These are phyloP conservation scores for Myrica gale DNA, from an alignment of 306 rosid species.

Conservation along the genomic window DNA sequence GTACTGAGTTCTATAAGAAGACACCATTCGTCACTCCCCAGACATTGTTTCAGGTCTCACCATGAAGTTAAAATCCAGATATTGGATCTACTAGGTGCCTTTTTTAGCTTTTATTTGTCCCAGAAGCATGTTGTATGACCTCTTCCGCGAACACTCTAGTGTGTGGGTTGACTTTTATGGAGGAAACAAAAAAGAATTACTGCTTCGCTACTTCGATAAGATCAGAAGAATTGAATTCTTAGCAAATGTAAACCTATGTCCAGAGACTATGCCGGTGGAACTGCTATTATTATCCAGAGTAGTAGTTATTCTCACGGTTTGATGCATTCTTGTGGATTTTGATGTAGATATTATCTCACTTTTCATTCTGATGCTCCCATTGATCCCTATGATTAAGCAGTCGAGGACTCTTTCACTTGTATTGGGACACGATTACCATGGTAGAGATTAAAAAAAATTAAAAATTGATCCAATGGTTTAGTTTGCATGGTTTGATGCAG, in stretches of 20 bases:
- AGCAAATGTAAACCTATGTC: background rate
- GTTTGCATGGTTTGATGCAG: too few relatives aligned
- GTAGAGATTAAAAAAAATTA: too few relatives aligned
- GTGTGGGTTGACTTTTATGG: background rate
- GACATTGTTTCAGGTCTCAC: slow-evolving; percentile 25
- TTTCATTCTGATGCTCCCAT: background rate
- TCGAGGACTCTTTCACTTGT: too few relatives aligned
- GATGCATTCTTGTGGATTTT: background rate
- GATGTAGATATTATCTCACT: background rate
- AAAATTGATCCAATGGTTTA: too few relatives aligned
- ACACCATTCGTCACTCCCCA: background rate
- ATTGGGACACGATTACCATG: too few relatives aligned
- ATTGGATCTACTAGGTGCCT: slow-evolving; percentile 24
- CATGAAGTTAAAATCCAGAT: background rate
- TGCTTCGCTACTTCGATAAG: background rate
- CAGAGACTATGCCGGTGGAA: background rate
- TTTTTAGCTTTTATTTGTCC: slow-evolving; percentile 6
- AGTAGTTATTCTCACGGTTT: background rate
- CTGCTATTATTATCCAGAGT: background rate
- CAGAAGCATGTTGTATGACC: background rate
- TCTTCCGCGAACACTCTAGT: background rate
- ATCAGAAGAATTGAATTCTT: background rate
- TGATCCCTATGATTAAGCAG: background rate
- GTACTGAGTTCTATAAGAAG: slow-evolving; percentile 35
- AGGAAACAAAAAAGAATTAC: background rate